Evolutionary conservation across 75 land plant genomes (phyloP).

Genomic region (Azolla pinnata): DNA sequence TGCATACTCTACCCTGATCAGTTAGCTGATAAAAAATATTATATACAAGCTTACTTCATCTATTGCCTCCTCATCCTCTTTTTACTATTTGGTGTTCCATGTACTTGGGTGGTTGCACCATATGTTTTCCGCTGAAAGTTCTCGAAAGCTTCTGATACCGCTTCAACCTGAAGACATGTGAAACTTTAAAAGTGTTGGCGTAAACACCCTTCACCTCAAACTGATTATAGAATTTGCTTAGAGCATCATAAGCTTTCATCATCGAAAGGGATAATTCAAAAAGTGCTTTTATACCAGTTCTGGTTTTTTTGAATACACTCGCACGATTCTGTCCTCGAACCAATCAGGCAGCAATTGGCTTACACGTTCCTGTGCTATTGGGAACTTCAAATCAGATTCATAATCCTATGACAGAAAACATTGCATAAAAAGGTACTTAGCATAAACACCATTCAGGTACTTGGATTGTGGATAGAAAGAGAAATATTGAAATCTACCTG

Average conservation of each 20-base stretch:
- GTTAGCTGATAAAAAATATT: no score
- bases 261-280: background rate
- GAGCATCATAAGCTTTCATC: background rate
- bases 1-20: no score
- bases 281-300: conserved; percentile 39
- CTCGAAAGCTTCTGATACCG: conserved; percentile 83
- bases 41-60: no score
- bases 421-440: background rate
- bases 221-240: background rate
- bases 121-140: conserved; percentile 68
- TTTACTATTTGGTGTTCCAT: conserved; percentile 79
- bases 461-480: no score
- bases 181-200: background rate
- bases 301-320: conserved; percentile 83
- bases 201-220: background rate
- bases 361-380: conserved; percentile 45
- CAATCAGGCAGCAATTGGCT: conserved; percentile 69
- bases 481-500: conserved; percentile 22
- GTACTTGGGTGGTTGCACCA: conserved; percentile 66
- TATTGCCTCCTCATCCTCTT: conserved; percentile 29
- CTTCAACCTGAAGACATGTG: conserved; percentile 52
- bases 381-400: conserved; percentile 54
- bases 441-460: no score
- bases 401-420: conserved; percentile 55
- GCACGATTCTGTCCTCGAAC: conserved; percentile 69